These are phyloP conservation scores for Sungouiozyma intestinalis DNA, from an alignment of 805 yeast genomes.

Conservation along the genomic window DNA sequence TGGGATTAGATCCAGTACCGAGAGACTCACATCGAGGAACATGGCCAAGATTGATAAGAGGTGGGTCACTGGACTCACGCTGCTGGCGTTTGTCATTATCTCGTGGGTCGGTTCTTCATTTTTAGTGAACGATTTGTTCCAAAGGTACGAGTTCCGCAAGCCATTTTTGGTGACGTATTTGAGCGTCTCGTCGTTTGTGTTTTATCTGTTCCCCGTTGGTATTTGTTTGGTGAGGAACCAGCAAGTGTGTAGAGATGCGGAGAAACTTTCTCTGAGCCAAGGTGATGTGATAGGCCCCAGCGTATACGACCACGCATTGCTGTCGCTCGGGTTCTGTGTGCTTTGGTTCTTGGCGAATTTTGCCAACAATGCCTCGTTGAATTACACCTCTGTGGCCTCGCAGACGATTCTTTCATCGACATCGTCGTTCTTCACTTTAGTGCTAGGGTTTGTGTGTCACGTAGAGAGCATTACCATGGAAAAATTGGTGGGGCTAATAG, in stretches of 20 bases:
- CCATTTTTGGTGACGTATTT: constrained; percentile 88
- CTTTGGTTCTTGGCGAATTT: constrained; percentile 84
- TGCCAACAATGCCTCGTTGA: constrained; percentile 70
- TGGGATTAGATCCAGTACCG: too few relatives aligned
- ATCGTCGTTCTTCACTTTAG: constrained; percentile 76
- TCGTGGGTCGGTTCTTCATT: constrained; percentile 87
- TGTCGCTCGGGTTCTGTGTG: constrained; percentile 67
- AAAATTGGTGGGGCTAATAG: constrained; percentile 55
- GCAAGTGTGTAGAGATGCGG: not conserved
- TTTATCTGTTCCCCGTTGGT: constrained; percentile 54
- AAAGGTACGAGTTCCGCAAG: constrained; percentile 52
- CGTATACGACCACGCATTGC: constrained; percentile 46
- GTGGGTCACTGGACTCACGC: constrained; percentile 47
- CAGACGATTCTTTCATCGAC: constrained; percentile 90
- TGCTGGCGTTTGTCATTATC: constrained; percentile 61
- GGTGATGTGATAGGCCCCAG: not conserved
- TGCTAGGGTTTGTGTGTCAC: constrained; percentile 58
- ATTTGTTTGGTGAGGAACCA: constrained; percentile 8
- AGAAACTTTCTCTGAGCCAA: not conserved
- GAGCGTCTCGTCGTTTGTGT: constrained; percentile 69
- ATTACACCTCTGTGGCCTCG: constrained; percentile 81
- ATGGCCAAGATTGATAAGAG: constrained; percentile 11
- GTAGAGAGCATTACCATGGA: constrained; percentile 54
- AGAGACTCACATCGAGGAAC: not conserved
- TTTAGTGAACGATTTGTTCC: constrained; percentile 60